phyloP scores from a whole-genome alignment of 2,329 filamentous ascomycete genomes.

The Fulvia fulva region DNA sequence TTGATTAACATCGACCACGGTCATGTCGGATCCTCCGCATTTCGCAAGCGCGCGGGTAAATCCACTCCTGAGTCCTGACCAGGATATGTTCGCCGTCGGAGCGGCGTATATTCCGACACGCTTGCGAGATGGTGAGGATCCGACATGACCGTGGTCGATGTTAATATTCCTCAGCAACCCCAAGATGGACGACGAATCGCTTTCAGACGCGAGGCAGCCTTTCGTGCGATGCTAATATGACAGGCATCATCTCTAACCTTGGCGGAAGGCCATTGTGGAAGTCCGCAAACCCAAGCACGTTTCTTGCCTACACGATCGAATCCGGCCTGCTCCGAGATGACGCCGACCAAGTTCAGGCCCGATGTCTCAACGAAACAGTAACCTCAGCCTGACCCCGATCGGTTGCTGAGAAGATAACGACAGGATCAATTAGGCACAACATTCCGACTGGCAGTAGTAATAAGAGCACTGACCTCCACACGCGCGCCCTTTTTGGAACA shows the following conservation, averaged over 20 bases:
- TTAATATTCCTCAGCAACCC: not conserved
- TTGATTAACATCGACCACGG: no score
- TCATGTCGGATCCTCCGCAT: no score
- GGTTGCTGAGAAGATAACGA: slow-evolving; percentile 2
- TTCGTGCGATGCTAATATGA: not conserved
- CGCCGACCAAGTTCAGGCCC: not conserved
- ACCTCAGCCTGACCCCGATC: not conserved
- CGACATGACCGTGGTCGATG: no score
- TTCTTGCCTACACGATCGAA: not conserved
- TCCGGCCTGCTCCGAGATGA: not conserved
- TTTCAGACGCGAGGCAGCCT: not conserved
- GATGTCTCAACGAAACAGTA: not conserved
- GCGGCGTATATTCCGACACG: no score
- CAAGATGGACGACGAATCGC: not conserved
- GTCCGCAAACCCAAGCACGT: not conserved
- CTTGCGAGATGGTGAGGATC: no score
- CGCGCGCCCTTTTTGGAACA: not conserved
- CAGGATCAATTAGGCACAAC: not conserved
- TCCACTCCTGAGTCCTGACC: no score
- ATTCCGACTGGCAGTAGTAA: not conserved
- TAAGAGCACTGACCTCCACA: not conserved
- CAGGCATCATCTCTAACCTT: not conserved
- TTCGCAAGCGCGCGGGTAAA: no score
- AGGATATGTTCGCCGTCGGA: no score
- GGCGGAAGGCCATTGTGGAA: no score